A percentile compares a stretch with the other conserved stretches of the same genome.
Evolutionary conservation across 768 basidiomycete species (phyloP).

Genomic region (Lyophyllum shimeji): DNA sequence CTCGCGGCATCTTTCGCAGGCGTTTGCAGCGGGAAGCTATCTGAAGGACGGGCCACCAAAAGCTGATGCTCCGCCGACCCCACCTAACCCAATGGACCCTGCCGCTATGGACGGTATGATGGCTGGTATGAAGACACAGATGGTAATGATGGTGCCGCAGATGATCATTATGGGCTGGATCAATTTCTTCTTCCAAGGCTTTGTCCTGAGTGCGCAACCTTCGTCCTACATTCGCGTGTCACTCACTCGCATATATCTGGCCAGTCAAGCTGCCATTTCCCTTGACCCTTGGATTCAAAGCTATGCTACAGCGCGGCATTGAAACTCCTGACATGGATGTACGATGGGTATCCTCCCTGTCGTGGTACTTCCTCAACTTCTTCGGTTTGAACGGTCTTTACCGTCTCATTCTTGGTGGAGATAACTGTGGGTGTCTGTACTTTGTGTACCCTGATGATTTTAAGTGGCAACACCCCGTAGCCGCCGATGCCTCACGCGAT

Average conservation of each 20-base stretch:
- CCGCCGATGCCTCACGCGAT: slow-evolving; percentile 77
- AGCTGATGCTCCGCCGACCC: slow-evolving; percentile 52
- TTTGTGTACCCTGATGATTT: neutral
- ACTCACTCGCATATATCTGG: neutral
- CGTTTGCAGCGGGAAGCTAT: slow-evolving; percentile 75
- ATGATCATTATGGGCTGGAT: slow-evolving; percentile 99
- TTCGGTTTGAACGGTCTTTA: slow-evolving; percentile 97
- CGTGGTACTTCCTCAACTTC: slow-evolving; percentile 99
- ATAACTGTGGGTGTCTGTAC: slow-evolving; percentile 65
- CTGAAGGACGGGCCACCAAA: slow-evolving; percentile 84
- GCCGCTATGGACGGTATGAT: slow-evolving; percentile 97
- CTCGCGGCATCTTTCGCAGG: slow-evolving; percentile 69
- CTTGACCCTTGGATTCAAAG: slow-evolving; percentile 94
- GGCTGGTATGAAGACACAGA: slow-evolving; percentile 98
- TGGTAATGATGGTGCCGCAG: slow-evolving; percentile 98
- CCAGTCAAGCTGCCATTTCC: slow-evolving; percentile 97
- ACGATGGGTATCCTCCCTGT: slow-evolving; percentile 97
- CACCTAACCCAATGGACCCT: slow-evolving; percentile 89
- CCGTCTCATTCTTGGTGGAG: slow-evolving; percentile 86
- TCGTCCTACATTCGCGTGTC: neutral
- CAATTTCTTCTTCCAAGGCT: slow-evolving; percentile 99
- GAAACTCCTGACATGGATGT: slow-evolving; percentile 97
- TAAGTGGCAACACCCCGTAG: slow-evolving; percentile 35
- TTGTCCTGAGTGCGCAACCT: slow-evolving; percentile 83
- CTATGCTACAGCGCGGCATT: slow-evolving; percentile 95